Conservation (phyloP, 768 basidiomycete genomes). For the Lactarius akahatsu region DNA sequence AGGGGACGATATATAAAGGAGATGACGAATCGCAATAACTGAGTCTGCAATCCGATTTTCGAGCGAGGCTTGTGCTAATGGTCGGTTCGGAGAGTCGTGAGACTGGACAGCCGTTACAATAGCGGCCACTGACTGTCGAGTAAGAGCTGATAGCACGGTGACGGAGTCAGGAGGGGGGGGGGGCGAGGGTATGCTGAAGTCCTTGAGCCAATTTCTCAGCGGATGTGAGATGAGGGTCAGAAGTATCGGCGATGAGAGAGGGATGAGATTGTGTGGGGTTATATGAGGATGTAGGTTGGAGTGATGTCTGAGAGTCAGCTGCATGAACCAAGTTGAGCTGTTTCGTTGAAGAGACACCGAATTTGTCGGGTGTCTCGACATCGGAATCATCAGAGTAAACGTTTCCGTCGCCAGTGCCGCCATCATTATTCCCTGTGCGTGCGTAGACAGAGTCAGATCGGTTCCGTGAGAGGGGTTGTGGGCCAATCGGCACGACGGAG, state of each 20-base stretch:
- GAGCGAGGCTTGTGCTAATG: slow-evolving; percentile 57
- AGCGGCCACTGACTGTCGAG: slow-evolving; percentile 59
- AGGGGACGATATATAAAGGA: slow-evolving; percentile 66
- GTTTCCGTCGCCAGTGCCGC: slow-evolving; percentile 49
- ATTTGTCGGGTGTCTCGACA: slow-evolving; percentile 50
- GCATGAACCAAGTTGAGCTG: slow-evolving; percentile 10
- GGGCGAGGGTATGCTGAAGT: slow-evolving; percentile 58
- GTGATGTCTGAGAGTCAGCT: slow-evolving; percentile 7
- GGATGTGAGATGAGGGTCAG: slow-evolving; percentile 52
- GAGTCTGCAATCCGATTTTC: slow-evolving; percentile 61
- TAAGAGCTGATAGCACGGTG: slow-evolving; percentile 58
- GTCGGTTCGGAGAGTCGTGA: slow-evolving; percentile 43
- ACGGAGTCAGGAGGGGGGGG: slow-evolving; percentile 57
- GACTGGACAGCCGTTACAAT: slow-evolving; percentile 61
- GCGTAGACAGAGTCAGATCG: slow-evolving; percentile 40
- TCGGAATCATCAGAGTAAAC: slow-evolving; percentile 82
- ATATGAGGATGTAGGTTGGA: slow-evolving; percentile 2
- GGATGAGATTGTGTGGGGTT: slow-evolving; percentile 1
- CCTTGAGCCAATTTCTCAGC: slow-evolving; percentile 67
- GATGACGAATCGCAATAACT: slow-evolving; percentile 72
- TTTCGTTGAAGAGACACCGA: slow-evolving; percentile 25
- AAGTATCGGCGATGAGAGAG: slow-evolving; percentile 5
- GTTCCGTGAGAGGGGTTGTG: slow-evolving; percentile 28
- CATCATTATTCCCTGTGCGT: slow-evolving; percentile 35
- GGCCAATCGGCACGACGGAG: slow-evolving; percentile 3